These are phyloP conservation scores for Crucihimalaya himalaica DNA, from an alignment of 345 rosid genomes.

Conservation along the genomic window DNA sequence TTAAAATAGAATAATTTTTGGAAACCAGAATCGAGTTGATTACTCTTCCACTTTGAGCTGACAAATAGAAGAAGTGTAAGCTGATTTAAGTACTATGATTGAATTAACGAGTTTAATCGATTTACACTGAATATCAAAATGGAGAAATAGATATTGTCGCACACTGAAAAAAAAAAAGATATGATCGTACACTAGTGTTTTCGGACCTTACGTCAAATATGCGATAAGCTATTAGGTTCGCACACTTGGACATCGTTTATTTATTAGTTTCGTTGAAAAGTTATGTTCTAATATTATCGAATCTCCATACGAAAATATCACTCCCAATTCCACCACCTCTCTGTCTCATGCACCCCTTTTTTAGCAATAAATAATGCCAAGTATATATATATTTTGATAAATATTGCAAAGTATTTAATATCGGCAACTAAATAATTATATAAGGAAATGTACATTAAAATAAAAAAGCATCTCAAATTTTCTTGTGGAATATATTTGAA, in stretches of 20 bases:
- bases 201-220: background rate
- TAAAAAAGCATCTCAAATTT: background rate
- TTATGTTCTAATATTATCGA: constrained; percentile 11
- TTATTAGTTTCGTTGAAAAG: constrained; percentile 20
- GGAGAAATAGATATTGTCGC: background rate
- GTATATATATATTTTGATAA: too few species aligned
- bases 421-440: too few species aligned
- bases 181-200: background rate
- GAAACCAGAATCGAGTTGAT: too few species aligned
- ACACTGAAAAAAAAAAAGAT: background rate
- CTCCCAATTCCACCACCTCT: constrained; percentile 24
- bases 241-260: constrained; percentile 16
- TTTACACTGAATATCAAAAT: background rate
- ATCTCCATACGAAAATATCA: constrained; percentile 10
- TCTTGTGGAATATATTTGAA: background rate
- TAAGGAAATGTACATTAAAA: background rate
- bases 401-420: too few species aligned
- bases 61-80: too few species aligned
- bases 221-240: background rate
- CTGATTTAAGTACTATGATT: too few species aligned
- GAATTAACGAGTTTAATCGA: background rate
- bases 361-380: too few species aligned
- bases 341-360: background rate
- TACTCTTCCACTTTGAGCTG: too few species aligned
- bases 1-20: too few species aligned